Evolutionary conservation across 2,329 filamentous ascomycete species (phyloP), one percentile per base, ranked within the genome.

Genomic region (Penicillium sp.): DNA sequence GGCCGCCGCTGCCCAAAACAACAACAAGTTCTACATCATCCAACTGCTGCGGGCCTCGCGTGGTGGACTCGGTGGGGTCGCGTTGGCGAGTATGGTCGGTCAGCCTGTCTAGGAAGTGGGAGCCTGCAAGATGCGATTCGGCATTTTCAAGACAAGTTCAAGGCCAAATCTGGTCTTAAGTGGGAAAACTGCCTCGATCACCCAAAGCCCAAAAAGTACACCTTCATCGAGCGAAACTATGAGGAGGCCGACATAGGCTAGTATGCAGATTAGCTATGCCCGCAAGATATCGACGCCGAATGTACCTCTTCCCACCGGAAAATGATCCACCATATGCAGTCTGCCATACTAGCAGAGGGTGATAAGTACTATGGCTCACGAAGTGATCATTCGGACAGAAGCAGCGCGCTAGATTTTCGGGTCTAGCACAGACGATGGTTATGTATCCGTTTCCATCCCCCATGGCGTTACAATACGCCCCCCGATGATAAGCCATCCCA

Each of bases 1-100:
- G 65, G 87, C 88, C 9, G 87, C 89, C 57, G 75, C 87, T 0
- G 72, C 75, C 0, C 70, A 78, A 41, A 93, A 92, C 64, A 87
- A 87, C 68, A 92, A 93, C 68, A 93, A 93, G 58, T 92, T 91
- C 66, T 92, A 91, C 63, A 81, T 82, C 25, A 67, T 90, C 25
- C 87, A 92, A 74, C 74, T 88, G 53, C 62, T 83, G 13, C 37
- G 45, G 12, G 44, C 47, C 5, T 44, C 46, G 2, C 45, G 47
- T 9, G 49, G 47, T 92, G 87, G 86, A 89, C 85, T 3, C 79
- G 88, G 49, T 95, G 87, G 88, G 89, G 89, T 20, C 81, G 89
- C 23, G 88, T 95, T 4, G 80, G 79, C 3, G 79, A 81, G 54
- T 58, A 53, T 23, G 80, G 80, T 1, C 72, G 78, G 52, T 70